Evolutionary conservation across 768 basidiomycete species (phyloP).

Genomic region (Galerina marginata): DNA sequence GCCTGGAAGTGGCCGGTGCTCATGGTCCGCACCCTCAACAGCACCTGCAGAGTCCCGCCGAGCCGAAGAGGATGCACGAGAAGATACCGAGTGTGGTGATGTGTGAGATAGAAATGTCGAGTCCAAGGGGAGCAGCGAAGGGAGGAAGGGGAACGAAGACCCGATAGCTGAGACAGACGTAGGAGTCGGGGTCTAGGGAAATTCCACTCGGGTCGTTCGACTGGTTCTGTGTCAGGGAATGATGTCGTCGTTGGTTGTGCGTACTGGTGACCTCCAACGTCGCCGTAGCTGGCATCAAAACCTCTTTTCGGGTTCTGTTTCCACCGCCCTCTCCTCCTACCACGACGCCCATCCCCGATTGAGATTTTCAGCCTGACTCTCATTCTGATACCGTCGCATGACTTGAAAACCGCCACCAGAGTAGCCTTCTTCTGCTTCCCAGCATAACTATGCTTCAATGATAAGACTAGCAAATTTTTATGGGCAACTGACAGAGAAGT

Average conservation of each 20-base stretch:
- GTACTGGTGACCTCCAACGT: too few species aligned
- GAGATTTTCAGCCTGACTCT: conserved; percentile 1
- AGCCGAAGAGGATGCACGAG: conserved; percentile 46
- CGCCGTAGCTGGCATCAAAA: too few species aligned
- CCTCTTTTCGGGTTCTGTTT: not conserved
- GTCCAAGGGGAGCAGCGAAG: conserved; percentile 31
- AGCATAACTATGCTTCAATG: too few species aligned
- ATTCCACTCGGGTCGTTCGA: not conserved
- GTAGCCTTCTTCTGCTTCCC: conserved; percentile 7
- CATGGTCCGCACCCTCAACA: not conserved
- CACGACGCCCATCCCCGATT: conserved; percentile 11
- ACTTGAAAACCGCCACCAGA: conserved; percentile 9
- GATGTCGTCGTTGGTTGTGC: too few species aligned
- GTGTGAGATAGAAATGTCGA: too few species aligned
- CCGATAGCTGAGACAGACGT: too few species aligned
- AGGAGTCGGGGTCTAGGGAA: too few species aligned
- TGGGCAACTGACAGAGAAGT: too few species aligned
- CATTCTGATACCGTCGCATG: conserved; percentile 12
- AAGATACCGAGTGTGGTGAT: too few species aligned
- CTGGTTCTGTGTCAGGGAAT: not conserved
- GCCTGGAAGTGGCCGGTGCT: not conserved
- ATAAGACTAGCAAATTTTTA: too few species aligned
- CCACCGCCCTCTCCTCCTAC: not conserved
- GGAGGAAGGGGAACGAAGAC: conserved; percentile 15
- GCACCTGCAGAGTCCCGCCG: conserved; percentile 14